A percentile compares a stretch with the other conserved stretches of the same genome.
phyloP scores from a whole-genome alignment of 2,329 filamentous ascomycete genomes.

The Orbilia oligospora region DNA sequence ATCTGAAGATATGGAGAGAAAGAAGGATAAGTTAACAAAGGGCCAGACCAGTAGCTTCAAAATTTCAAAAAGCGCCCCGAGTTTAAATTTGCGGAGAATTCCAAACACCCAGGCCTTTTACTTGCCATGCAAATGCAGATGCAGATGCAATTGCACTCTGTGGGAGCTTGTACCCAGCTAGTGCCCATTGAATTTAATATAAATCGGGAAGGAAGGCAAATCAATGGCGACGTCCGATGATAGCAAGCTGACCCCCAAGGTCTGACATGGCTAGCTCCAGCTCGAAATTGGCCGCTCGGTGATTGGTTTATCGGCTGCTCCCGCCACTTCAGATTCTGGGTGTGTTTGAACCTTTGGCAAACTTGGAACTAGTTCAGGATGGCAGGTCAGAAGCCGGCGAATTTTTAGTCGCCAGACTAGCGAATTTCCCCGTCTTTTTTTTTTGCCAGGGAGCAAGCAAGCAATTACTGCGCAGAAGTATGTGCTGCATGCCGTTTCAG shows the following conservation, averaged over 20 bases:
- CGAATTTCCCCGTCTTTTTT: neutral
- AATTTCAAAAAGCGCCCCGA: slow-evolving; percentile 14
- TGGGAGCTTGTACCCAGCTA: slow-evolving; percentile 2
- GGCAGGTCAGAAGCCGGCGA: neutral
- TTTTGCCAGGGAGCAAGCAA: neutral
- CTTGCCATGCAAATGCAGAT: neutral
- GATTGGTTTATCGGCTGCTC: slow-evolving; percentile 47
- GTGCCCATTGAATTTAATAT: slow-evolving; percentile 10
- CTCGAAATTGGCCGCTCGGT: slow-evolving; percentile 39
- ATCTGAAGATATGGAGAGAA: slow-evolving; percentile 4
- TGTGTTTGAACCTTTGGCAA: slow-evolving; percentile 1
- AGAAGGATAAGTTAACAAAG: slow-evolving; percentile 21
- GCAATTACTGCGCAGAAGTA: neutral
- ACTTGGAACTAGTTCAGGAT: neutral
- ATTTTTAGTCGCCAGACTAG: too few species aligned
- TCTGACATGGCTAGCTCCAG: slow-evolving; percentile 33
- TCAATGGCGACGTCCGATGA: slow-evolving; percentile 58
- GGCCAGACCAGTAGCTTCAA: slow-evolving; percentile 18
- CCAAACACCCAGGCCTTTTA: slow-evolving; percentile 12
- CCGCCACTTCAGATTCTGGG: slow-evolving; percentile 13
- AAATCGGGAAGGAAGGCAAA: slow-evolving; percentile 60
- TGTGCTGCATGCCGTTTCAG: neutral
- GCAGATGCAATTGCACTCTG: neutral
- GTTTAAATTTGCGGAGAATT: slow-evolving; percentile 53
- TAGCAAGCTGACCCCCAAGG: slow-evolving; percentile 25